A percentile compares a stretch with the other conserved stretches of the same genome.
Conservation (phyloP, 2,329 filamentous ascomycete genomes). For the Botrytis porri region DNA sequence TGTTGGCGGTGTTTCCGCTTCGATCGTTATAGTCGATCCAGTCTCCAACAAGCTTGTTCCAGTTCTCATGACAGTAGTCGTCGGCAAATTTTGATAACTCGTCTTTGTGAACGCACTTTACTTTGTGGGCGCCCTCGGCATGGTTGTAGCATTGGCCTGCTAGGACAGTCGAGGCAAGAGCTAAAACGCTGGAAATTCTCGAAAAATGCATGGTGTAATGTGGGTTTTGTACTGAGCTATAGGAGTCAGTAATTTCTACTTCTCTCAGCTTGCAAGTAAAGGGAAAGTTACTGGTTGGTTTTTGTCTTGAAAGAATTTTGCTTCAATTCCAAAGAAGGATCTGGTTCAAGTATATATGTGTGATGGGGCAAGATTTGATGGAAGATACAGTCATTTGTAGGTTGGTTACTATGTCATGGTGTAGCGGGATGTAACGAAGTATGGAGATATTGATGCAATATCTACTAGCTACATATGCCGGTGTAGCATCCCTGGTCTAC, state of each 20-base stretch:
- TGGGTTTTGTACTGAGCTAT: no score
- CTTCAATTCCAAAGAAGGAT: neutral
- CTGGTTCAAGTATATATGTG: neutral
- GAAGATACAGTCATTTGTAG: neutral
- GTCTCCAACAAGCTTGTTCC: neutral
- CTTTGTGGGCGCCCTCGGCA: neutral
- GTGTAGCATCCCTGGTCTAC: neutral
- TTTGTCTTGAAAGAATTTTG: neutral
- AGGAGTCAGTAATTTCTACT: neutral
- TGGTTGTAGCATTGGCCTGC: slow-evolving; percentile 6
- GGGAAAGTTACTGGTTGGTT: neutral
- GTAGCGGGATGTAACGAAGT: neutral
- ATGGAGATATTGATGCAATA: no score
- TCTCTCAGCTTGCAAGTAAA: neutral
- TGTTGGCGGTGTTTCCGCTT: neutral
- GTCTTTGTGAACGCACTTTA: neutral
- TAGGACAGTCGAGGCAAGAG: neutral
- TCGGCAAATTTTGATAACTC: neutral
- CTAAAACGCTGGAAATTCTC: neutral
- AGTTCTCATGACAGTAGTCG: neutral
- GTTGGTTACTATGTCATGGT: neutral
- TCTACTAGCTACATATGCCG: neutral
- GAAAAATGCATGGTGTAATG: neutral
- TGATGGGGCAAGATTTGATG: neutral
- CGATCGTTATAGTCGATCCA: slow-evolving; percentile 1